Conservation (phyloP, 208 protist genomes). For the Acanthamoeba lenticulata region DNA sequence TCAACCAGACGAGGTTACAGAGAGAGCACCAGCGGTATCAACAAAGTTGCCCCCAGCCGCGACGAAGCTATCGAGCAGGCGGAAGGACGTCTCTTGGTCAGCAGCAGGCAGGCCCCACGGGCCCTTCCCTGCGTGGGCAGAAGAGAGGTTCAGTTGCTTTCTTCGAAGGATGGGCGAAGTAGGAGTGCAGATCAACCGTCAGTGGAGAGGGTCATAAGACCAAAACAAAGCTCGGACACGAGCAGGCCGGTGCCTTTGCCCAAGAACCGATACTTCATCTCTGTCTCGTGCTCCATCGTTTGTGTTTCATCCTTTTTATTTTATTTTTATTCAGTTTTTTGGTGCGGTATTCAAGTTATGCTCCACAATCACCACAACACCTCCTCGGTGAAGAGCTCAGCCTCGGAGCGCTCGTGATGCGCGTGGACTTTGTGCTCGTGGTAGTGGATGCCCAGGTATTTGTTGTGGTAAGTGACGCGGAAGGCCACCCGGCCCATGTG, state of each 20-base stretch:
- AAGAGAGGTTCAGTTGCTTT: not conserved
- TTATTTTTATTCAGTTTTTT: not conserved
- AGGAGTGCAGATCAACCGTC: not conserved
- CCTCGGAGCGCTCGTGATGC: not conserved
- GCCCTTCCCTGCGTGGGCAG: not conserved
- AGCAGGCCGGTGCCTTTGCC: constrained; percentile 19
- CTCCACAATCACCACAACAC: too few relatives aligned
- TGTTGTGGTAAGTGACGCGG: not conserved
- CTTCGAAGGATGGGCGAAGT: not conserved
- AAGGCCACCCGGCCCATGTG: not conserved
- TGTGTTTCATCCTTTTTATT: not conserved
- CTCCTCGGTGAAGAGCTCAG: not conserved
- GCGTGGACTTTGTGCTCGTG: not conserved
- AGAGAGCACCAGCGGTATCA: not conserved
- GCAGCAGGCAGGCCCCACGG: constrained; percentile 20
- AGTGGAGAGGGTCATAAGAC: constrained; percentile 18
- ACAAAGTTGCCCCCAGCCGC: constrained; percentile 46
- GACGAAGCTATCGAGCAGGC: not conserved
- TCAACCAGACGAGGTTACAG: not conserved
- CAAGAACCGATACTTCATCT: not conserved
- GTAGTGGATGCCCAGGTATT: not conserved
- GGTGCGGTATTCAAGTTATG: too few relatives aligned
- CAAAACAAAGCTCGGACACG: constrained; percentile 29
- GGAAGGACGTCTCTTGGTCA: not conserved
- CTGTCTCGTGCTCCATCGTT: not conserved